These are phyloP conservation scores for Sequoiadendron giganteum DNA, from an alignment of 75 land plant genomes.

Conservation along the genomic window DNA sequence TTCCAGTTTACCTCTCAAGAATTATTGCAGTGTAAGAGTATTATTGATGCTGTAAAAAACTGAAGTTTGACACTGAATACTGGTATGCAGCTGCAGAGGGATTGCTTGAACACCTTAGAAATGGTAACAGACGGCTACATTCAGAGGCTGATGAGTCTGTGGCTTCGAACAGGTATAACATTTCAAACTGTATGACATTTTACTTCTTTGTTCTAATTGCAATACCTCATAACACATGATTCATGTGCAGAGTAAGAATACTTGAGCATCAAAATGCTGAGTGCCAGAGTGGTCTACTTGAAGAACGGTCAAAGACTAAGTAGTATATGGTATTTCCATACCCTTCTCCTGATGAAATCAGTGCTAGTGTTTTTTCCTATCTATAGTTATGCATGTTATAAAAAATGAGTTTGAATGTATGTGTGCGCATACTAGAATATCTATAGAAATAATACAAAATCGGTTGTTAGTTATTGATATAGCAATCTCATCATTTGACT, in stretches of 20 bases:
- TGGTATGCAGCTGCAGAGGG: conserved; percentile 7
- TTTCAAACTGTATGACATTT: not conserved
- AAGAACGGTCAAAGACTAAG: conserved; percentile 11
- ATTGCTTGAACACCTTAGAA: conserved; percentile 11
- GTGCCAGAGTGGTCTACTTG: conserved; percentile 9
- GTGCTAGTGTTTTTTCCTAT: not conserved
- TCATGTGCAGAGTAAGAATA: not conserved
- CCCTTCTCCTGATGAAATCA: not conserved
- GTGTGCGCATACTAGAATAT: too few species aligned
- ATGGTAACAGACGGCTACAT: not conserved
- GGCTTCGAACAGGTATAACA: not conserved
- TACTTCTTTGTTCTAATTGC: not conserved
- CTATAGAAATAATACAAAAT: too few species aligned
- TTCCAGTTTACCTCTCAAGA: too few species aligned
- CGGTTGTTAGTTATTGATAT: too few species aligned
- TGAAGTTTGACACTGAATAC: not conserved
- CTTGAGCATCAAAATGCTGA: conserved; percentile 14
- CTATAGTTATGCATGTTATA: not conserved
- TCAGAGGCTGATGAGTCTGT: not conserved
- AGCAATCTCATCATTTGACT: too few species aligned
- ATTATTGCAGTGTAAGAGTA: too few species aligned
- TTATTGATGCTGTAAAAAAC: not conserved
- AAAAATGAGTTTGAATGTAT: too few species aligned
- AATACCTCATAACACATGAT: not conserved
- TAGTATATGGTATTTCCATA: not conserved